Evolutionary conservation across 352 stramenopile species (phyloP).

Genomic region (Phytophthora uliginosa): DNA sequence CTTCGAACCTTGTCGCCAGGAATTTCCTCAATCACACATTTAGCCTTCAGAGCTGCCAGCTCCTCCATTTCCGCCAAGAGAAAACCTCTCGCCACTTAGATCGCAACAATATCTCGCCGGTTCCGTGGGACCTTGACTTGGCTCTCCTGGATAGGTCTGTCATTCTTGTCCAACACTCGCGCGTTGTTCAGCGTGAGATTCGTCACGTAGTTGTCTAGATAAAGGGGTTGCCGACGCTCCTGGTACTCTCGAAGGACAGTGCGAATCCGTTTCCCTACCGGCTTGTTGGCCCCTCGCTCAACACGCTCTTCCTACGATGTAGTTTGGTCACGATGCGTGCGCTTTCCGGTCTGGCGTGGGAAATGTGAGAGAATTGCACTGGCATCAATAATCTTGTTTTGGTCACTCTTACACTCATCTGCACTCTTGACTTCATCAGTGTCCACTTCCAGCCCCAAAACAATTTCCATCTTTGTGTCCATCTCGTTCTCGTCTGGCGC

Average conservation of each 20-base stretch:
- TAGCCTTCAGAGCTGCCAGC: too few relatives aligned
- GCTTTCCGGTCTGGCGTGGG: not conserved
- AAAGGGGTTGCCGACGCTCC: not conserved
- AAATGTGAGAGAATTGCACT: too few relatives aligned
- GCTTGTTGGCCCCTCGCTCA: slow-evolving; percentile 2
- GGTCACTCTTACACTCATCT: too few relatives aligned
- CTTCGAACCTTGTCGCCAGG: too few relatives aligned
- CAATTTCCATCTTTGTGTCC: not conserved
- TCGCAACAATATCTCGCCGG: not conserved
- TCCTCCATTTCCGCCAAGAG: slow-evolving; percentile 8
- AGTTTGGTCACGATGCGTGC: slow-evolving; percentile 7
- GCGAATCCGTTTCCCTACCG: too few relatives aligned
- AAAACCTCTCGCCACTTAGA: slow-evolving; percentile 2
- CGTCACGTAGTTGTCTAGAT: slow-evolving; percentile 8
- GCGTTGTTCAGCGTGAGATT: not conserved
- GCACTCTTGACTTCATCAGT: not conserved
- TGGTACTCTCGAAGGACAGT: slow-evolving; percentile 4
- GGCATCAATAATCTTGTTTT: too few relatives aligned
- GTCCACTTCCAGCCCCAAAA: not conserved
- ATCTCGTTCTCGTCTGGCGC: not conserved
- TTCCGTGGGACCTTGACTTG: not conserved
- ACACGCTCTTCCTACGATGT: slow-evolving; percentile 4
- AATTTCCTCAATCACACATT: too few relatives aligned
- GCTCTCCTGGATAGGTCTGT: not conserved
- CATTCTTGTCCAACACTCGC: not conserved